Evolutionary conservation across 2,329 filamentous ascomycete species (phyloP).

Genomic region (Cercospora brassicicola): DNA sequence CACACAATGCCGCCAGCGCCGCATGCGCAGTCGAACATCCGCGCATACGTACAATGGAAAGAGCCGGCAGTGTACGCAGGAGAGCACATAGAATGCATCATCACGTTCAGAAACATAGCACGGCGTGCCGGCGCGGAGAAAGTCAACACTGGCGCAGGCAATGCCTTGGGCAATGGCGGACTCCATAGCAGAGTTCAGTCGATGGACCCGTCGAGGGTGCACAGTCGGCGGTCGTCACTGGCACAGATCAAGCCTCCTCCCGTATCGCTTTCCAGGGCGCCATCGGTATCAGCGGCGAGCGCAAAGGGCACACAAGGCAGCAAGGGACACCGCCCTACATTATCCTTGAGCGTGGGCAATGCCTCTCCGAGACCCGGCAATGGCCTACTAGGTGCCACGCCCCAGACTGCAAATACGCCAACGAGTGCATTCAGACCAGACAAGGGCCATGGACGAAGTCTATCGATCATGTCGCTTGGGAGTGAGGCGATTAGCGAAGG

Average conservation of each 20-base stretch:
- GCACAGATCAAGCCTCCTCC: slow-evolving; percentile 23
- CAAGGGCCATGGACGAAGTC: slow-evolving; percentile 48
- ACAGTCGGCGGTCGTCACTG: slow-evolving; percentile 30
- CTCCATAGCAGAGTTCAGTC: slow-evolving; percentile 23
- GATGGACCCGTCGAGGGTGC: slow-evolving; percentile 15
- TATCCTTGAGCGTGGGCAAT: slow-evolving; percentile 58
- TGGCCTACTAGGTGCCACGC: slow-evolving; percentile 29
- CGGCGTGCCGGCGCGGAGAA: slow-evolving; percentile 35
- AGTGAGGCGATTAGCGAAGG: slow-evolving; percentile 42
- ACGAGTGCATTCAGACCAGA: slow-evolving; percentile 51
- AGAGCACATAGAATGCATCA: slow-evolving; percentile 91
- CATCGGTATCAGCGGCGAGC: slow-evolving; percentile 24
- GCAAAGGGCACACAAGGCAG: slow-evolving; percentile 21
- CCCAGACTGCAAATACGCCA: slow-evolving; percentile 24
- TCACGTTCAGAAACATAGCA: slow-evolving; percentile 88
- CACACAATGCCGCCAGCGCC: slow-evolving; percentile 19
- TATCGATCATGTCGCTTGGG: slow-evolving; percentile 53
- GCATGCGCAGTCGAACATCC: slow-evolving; percentile 65
- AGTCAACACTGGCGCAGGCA: slow-evolving; percentile 28
- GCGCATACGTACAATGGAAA: slow-evolving; percentile 93
- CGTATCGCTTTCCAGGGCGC: slow-evolving; percentile 20
- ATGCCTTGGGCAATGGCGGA: slow-evolving; percentile 30
- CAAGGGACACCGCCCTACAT: slow-evolving; percentile 64
- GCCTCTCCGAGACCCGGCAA: slow-evolving; percentile 33
- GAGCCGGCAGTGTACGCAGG: slow-evolving; percentile 94